Evolutionary conservation across 805 yeast genomes (phyloP), one percentile per base, ranked within the genome.

Genomic region (Barnettozyma populi): DNA sequence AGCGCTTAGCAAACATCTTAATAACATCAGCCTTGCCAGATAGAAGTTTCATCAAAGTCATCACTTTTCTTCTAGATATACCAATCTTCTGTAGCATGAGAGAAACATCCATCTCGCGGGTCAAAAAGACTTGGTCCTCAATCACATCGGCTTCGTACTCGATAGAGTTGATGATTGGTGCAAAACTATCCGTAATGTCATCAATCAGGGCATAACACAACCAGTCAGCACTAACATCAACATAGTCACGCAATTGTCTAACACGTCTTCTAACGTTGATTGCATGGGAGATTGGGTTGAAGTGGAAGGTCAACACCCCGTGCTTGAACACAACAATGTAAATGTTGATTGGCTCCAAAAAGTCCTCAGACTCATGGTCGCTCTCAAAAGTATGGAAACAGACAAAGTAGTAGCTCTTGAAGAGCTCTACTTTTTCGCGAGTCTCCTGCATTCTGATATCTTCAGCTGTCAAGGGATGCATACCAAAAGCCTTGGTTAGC

Each of bases 391-490:
- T 87, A 66, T 94, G 97, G 79, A 94, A 94, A 75, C 96, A 87
- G 37, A 94, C 96, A 71, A 94, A 90, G 67, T 94, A 92, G 68
- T 92, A 92, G 55, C 80, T 79, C 57, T 82, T 80, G 75, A 92
- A 92, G 52, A 92, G 72, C 68, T 92, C 99, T 27, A 92, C 97
- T 68, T 92, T 92, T 71, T 92, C 99, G 69, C 99, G 90, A 21
- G 96, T 80, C 70, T 92, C 99, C 69, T 90, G 96, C 80, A 89
- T 86, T 48, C 96, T 74, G 54, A 92, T 90, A 81, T 92, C 99
- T 70, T 92, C 99, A 1, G 97, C 90, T 0, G 99, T 92, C 73
- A 92, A 81, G 27, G 99, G 99, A 72, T 92, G 99, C 68, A 92
- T 88, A 9, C 97, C 96, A 66, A 92, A 92, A 0, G 97, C 94